A percentile compares a stretch with the other conserved stretches of the same genome.
phyloP scores from a whole-genome alignment of 1,284 basidiomycete genomes.

The Sporisorium exsertum region DNA sequence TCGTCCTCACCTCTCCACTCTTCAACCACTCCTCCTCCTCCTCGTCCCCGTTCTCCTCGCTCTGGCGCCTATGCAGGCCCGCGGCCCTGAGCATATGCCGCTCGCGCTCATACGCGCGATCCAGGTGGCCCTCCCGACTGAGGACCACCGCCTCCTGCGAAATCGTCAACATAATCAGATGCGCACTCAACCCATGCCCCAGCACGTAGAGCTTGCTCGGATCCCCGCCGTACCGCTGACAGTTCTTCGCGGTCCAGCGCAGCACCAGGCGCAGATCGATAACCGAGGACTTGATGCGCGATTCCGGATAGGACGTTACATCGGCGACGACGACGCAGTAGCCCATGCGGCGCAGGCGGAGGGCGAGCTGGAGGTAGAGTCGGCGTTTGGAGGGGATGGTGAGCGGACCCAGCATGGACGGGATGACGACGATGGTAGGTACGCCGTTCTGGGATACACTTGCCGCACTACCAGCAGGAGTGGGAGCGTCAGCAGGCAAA shows the following conservation, averaged over 20 bases:
- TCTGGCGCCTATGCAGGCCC: not conserved
- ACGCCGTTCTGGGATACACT: conserved; percentile 34
- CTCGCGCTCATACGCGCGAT: conserved; percentile 45
- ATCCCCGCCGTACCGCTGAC: conserved; percentile 68
- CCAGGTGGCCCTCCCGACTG: conserved; percentile 50
- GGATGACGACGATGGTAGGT: conserved; percentile 69
- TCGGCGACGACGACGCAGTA: conserved; percentile 70
- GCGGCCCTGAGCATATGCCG: conserved; percentile 19
- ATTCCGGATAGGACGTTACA: conserved; percentile 68
- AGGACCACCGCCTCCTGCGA: conserved; percentile 70
- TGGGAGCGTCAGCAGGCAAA: conserved; percentile 39
- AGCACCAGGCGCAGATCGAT: conserved; percentile 67
- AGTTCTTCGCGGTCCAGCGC: conserved; percentile 68
- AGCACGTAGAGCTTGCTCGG: conserved; percentile 66
- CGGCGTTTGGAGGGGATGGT: conserved; percentile 43
- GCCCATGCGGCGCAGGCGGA: conserved; percentile 67
- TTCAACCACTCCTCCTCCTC: conserved; percentile 53
- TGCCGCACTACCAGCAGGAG: not conserved
- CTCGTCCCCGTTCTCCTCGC: conserved; percentile 9
- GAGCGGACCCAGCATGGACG: conserved; percentile 64
- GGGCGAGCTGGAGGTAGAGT: conserved; percentile 68
- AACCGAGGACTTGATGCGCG: conserved; percentile 64
- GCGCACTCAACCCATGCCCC: conserved; percentile 70
- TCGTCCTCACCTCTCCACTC: conserved; percentile 40
- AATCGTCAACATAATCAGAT: conserved; percentile 69